These are phyloP conservation scores for Daldinia concentrica DNA, from an alignment of 495 filamentous ascomycete species.

Conservation along the genomic window DNA sequence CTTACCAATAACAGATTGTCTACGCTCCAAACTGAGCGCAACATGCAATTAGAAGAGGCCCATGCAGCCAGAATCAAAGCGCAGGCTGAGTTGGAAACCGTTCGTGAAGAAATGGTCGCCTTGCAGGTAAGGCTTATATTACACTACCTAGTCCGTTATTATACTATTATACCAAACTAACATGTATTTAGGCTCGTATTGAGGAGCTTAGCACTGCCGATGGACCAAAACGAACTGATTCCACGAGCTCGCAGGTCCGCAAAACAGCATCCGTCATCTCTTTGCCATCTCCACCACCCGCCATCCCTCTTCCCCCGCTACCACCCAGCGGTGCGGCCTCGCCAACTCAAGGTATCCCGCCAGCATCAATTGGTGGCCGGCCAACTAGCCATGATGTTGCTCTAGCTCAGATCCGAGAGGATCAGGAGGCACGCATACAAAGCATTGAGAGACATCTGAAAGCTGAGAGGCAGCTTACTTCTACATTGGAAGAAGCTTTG, in stretches of 20 bases:
- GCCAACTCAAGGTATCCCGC: slow-evolving; percentile 52
- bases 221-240: slow-evolving; percentile 76
- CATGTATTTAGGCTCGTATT: slow-evolving; percentile 61
- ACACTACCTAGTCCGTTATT: slow-evolving; percentile 7
- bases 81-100: slow-evolving; percentile 66
- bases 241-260: slow-evolving; percentile 73
- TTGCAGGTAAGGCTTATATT: slow-evolving; percentile 67
- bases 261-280: slow-evolving; percentile 86
- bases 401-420: slow-evolving; percentile 79
- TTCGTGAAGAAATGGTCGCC: slow-evolving; percentile 67
- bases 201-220: slow-evolving; percentile 58
- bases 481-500: slow-evolving; percentile 92
- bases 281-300: slow-evolving; percentile 87
- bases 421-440: slow-evolving; percentile 92
- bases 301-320: slow-evolving; percentile 93
- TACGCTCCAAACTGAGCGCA: slow-evolving; percentile 75
- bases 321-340: slow-evolving; percentile 63
- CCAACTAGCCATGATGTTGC: slow-evolving; percentile 86
- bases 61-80: slow-evolving; percentile 58
- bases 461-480: slow-evolving; percentile 95
- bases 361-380: slow-evolving; percentile 62
- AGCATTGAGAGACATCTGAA: slow-evolving; percentile 97
- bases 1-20: slow-evolving; percentile 78
- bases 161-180: slow-evolving; percentile 43
- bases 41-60: slow-evolving; percentile 67